These are phyloP conservation scores for Coemansia sp. DNA, from an alignment of 192 early-diverging fungal species.

Conservation along the genomic window DNA sequence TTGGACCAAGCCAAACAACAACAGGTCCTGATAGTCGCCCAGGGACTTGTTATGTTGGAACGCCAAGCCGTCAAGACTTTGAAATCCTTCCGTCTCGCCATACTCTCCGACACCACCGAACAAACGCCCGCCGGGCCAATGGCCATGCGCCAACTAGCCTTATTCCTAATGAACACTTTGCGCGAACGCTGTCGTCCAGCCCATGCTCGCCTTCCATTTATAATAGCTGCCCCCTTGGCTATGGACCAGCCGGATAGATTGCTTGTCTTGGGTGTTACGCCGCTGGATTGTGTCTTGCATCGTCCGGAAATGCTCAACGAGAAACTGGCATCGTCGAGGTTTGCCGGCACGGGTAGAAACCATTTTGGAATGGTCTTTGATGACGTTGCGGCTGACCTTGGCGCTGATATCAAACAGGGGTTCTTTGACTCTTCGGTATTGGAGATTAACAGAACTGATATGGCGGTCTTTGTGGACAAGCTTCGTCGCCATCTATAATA, in stretches of 20 bases:
- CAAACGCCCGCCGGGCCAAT: constrained; percentile 2
- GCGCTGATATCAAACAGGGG: constrained; percentile 66
- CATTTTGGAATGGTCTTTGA: constrained; percentile 83
- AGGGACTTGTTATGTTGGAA: constrained; percentile 77
- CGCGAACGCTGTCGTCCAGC: constrained; percentile 23
- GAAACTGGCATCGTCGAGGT: constrained; percentile 54
- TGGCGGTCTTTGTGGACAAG: constrained; percentile 66
- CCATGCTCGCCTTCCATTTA: constrained; percentile 63
- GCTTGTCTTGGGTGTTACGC: constrained; percentile 69
- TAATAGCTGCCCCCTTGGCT: constrained; percentile 71
- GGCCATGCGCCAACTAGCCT: constrained; percentile 72
- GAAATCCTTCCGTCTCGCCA: constrained; percentile 70
- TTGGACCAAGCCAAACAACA: constrained; percentile 72
- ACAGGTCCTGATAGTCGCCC: constrained; percentile 75
- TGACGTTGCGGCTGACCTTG: constrained; percentile 65
- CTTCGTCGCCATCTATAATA: constrained; percentile 53
- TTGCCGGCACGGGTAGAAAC: constrained; percentile 56
- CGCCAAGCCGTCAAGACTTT: constrained; percentile 75
- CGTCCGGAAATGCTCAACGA: constrained; percentile 49
- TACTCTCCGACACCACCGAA: constrained; percentile 60
- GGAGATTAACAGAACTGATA: constrained; percentile 73
- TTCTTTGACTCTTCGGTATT: constrained; percentile 84
- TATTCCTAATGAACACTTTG: constrained; percentile 77
- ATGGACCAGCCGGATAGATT: constrained; percentile 50
- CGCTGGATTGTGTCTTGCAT: constrained; percentile 28